phyloP scores from a whole-genome alignment of 257 asterid genomes.

The Nyctanthes arbortristis region DNA sequence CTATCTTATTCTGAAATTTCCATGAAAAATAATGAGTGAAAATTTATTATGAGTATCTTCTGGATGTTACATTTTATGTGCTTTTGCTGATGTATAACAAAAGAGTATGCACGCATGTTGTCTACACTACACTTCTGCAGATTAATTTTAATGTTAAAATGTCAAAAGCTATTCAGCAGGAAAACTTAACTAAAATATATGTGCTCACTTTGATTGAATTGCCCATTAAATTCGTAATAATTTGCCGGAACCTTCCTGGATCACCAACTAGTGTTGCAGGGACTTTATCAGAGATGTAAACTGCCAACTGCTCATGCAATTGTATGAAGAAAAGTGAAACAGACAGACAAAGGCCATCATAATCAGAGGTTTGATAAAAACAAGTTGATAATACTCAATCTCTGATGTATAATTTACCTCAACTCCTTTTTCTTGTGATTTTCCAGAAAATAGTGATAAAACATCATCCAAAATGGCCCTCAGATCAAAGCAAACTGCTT shows the following conservation, averaged over 20 bases:
- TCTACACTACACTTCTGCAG: background rate
- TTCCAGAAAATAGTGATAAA: constrained; percentile 55
- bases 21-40: background rate
- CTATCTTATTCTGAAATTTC: background rate
- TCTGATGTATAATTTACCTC: constrained; percentile 54
- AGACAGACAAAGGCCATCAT: background rate
- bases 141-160: background rate
- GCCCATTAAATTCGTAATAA: constrained; percentile 82
- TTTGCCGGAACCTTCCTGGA: constrained; percentile 94
- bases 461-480: constrained; percentile 48
- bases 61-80: background rate
- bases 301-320: constrained; percentile 77
- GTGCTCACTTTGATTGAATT: constrained; percentile 91
- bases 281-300: constrained; percentile 73
- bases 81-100: background rate
- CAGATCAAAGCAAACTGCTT: constrained; percentile 47
- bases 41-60: background rate
- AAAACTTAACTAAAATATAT: background rate
- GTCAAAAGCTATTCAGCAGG: background rate
- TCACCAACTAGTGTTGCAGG: constrained; percentile 82
- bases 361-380: constrained; percentile 16
- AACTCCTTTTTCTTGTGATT: constrained; percentile 78
- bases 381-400: constrained; percentile 10
- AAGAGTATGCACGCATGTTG: background rate
- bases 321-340: background rate